Evolutionary conservation across 768 basidiomycete genomes (phyloP).

Genomic region (Cyathus striatus): DNA sequence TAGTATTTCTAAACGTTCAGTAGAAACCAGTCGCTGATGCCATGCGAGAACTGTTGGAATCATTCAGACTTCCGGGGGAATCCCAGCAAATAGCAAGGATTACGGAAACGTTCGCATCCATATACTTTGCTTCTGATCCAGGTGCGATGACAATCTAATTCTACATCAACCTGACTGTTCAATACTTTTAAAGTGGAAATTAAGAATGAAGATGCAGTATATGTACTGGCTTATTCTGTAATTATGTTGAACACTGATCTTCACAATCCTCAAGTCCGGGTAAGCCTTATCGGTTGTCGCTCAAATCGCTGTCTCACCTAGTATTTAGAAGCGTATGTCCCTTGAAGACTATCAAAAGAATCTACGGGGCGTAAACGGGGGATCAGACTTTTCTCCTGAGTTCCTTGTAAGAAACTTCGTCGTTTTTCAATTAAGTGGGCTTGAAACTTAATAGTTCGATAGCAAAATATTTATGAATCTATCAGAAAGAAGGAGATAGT

Average conservation of each 20-base stretch:
- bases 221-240: conserved; percentile 91
- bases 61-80: conserved; percentile 93
- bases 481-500: conserved; percentile 93
- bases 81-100: conserved; percentile 91
- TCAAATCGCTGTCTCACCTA: not conserved
- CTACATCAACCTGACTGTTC: not conserved
- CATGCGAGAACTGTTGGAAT: conserved; percentile 90
- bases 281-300: conserved; percentile 25
- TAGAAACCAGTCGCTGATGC: conserved; percentile 96
- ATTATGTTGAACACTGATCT: conserved; percentile 98
- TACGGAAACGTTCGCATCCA: conserved; percentile 90
- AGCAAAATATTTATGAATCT: conserved; percentile 91
- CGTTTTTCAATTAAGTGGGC: not conserved
- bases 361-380: conserved; percentile 87
- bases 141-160: conserved; percentile 33
- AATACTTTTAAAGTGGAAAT: conserved; percentile 62
- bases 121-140: conserved; percentile 83
- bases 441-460: conserved; percentile 1
- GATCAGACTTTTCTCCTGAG: conserved; percentile 75
- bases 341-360: conserved; percentile 93
- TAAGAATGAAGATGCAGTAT: conserved; percentile 87
- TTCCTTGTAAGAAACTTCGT: conserved; percentile 63
- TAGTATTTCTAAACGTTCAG: conserved; percentile 1
- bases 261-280: conserved; percentile 90
- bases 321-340: conserved; percentile 84